phyloP scores from a whole-genome alignment of 2,329 filamentous ascomycete species.

The Colletotrichum sp. region DNA sequence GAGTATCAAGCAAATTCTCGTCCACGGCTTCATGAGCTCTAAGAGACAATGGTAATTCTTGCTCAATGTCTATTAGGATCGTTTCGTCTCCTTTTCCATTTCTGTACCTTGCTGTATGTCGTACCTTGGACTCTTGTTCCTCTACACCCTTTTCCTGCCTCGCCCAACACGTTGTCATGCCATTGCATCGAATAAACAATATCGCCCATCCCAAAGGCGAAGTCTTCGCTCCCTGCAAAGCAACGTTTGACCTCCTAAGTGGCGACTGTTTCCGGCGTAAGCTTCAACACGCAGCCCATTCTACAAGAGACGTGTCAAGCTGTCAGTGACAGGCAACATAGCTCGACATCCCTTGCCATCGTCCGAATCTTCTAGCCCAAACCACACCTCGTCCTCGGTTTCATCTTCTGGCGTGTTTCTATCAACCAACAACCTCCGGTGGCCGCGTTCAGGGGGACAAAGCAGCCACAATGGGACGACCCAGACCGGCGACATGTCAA shows the following conservation, averaged over 20 bases:
- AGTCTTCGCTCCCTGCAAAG: fast-evolving
- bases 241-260: neutral
- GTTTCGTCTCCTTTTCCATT: too few species aligned
- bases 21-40: neutral
- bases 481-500: neutral
- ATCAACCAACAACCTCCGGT: neutral
- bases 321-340: neutral
- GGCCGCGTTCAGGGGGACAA: neutral
- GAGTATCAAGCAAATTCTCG: neutral
- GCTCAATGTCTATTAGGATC: too few species aligned
- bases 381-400: neutral
- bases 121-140: too few species aligned
- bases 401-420: neutral
- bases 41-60: neutral
- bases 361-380: fast-evolving
- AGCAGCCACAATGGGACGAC: neutral
- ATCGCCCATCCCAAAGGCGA: neutral
- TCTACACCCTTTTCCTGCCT: neutral
- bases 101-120: too few species aligned
- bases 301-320: neutral
- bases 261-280: neutral
- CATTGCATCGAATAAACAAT: neutral
- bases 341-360: neutral
- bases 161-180: neutral
- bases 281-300: neutral